These are phyloP conservation scores for Hypomyces perniciosus DNA, from an alignment of 2,329 filamentous ascomycete species.

Conservation along the genomic window DNA sequence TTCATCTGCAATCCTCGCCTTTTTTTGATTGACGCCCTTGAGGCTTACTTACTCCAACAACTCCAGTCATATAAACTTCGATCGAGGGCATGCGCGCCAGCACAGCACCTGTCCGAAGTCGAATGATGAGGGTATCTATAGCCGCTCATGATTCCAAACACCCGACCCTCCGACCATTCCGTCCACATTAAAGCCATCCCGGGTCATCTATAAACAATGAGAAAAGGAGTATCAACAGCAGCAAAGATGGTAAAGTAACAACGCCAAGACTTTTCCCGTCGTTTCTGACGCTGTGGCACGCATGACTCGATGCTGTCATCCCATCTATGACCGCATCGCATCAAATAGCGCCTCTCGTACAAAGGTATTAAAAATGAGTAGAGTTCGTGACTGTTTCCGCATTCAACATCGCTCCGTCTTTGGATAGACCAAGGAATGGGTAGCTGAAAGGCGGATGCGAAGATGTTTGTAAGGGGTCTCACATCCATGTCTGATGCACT, in stretches of 20 bases:
- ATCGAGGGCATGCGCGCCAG: background rate
- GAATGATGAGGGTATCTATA: slow-evolving; percentile 9
- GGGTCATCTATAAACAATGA: slow-evolving; percentile 10
- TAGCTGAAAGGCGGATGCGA: background rate
- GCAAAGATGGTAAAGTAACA: slow-evolving; percentile 1
- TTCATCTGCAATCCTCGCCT: slow-evolving; percentile 11
- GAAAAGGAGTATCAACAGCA: slow-evolving; percentile 1
- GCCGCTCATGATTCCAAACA: slow-evolving; percentile 3
- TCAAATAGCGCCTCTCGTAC: slow-evolving; percentile 16
- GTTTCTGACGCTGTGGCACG: slow-evolving; percentile 6
- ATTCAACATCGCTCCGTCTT: background rate
- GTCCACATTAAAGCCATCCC: slow-evolving; percentile 9
- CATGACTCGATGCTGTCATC: slow-evolving; percentile 2
- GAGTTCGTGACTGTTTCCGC: slow-evolving; percentile 10
- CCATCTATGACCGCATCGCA: background rate
- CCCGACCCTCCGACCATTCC: slow-evolving; percentile 2
- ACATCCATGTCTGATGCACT: background rate
- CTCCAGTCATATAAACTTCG: slow-evolving; percentile 1
- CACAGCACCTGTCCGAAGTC: slow-evolving; percentile 2
- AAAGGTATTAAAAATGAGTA: slow-evolving; percentile 25
- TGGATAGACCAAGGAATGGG: background rate
- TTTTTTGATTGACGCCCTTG: slow-evolving; percentile 11
- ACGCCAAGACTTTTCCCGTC: slow-evolving; percentile 12
- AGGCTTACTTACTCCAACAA: slow-evolving; percentile 6
- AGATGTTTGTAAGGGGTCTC: background rate